Evolutionary conservation across 2,329 filamentous ascomycete species (phyloP).

Genomic region (Dactylellina haptotyla): DNA sequence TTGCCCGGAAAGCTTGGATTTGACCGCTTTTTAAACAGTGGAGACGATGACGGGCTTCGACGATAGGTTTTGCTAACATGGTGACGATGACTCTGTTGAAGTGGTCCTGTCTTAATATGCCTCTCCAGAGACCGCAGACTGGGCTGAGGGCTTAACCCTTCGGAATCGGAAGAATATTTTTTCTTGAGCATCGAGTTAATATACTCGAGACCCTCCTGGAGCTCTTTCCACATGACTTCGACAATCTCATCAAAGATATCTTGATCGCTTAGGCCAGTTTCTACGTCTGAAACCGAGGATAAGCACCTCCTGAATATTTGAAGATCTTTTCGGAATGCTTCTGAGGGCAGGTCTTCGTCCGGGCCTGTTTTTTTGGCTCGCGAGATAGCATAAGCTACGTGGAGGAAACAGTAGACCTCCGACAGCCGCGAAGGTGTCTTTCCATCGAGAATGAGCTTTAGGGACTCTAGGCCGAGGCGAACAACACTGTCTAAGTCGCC

Average conservation of each 20-base stretch:
- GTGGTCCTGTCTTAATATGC: too few relatives aligned
- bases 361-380: constrained; percentile 5
- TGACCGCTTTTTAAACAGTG: too few relatives aligned
- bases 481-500: constrained; percentile 12
- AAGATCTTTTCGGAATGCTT: constrained; percentile 15
- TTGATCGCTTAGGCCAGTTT: not conserved
- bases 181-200: not conserved
- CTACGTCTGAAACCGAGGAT: not conserved
- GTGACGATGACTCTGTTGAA: too few relatives aligned
- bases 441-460: constrained; percentile 14
- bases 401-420: constrained; percentile 32
- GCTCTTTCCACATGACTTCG: constrained; percentile 25
- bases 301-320: constrained; percentile 14
- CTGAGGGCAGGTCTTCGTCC: not conserved
- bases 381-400: constrained; percentile 39
- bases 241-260: constrained; percentile 36
- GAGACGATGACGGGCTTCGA: too few relatives aligned
- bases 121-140: too few relatives aligned
- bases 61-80: too few relatives aligned
- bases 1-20: too few relatives aligned
- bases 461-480: not conserved
- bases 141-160: not conserved
- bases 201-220: constrained; percentile 22
- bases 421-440: not conserved
- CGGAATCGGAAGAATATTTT: not conserved